Evolutionary conservation across 2,329 filamentous ascomycete genomes (phyloP).

Genomic region (Colletotrichum sp.): DNA sequence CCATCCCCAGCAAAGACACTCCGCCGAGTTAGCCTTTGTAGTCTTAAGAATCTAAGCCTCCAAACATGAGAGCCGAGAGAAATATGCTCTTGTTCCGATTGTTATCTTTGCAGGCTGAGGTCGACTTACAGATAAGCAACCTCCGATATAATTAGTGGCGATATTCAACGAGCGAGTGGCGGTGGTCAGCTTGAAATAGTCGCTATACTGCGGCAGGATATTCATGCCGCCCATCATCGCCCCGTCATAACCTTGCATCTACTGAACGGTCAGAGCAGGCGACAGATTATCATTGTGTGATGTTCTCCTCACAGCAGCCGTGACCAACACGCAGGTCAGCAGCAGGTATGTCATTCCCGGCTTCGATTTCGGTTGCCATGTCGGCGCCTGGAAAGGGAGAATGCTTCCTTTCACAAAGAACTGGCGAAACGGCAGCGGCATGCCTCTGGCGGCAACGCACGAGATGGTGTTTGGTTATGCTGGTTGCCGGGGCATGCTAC

Average conservation of each 20-base stretch:
- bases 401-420: background rate
- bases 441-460: background rate
- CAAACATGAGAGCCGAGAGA: too few relatives aligned
- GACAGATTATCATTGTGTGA: background rate
- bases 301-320: background rate
- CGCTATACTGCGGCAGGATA: background rate
- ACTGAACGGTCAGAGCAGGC: rapidly evolving
- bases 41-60: too few relatives aligned
- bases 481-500: background rate
- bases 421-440: background rate
- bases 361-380: slow-evolving; percentile 3
- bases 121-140: background rate
- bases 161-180: background rate
- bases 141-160: background rate
- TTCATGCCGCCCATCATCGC: slow-evolving; percentile 8
- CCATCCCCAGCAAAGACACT: background rate
- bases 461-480: background rate
- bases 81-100: too few relatives aligned
- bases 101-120: background rate
- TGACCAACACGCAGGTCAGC: background rate
- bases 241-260: slow-evolving; percentile 3
- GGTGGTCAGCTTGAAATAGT: background rate
- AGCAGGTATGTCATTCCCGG: background rate
- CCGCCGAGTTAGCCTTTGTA: too few relatives aligned
- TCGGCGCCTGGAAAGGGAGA: background rate